Evolutionary conservation across 768 basidiomycete genomes (phyloP).

Genomic region (Pisolithus marmoratus): DNA sequence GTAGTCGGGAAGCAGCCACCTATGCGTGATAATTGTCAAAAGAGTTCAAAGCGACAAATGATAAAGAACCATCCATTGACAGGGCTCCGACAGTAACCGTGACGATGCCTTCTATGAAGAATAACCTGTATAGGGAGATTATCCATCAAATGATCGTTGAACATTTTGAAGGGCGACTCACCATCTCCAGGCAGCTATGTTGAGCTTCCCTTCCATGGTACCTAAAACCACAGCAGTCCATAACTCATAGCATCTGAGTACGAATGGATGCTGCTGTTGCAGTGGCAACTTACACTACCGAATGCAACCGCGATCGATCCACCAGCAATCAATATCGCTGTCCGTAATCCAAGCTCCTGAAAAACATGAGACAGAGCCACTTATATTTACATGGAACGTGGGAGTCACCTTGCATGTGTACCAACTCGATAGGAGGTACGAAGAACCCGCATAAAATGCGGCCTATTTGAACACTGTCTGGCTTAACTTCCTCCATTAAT

Average conservation of each 20-base stretch:
- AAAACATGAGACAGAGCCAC: neutral
- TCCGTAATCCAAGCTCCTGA: constrained; percentile 60
- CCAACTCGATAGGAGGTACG: constrained; percentile 28
- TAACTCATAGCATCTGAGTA: constrained; percentile 32
- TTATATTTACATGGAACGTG: neutral
- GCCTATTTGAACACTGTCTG: constrained; percentile 28
- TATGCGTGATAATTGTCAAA: constrained; percentile 16
- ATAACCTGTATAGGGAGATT: constrained; percentile 45
- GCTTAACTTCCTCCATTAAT: neutral
- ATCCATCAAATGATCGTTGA: neutral
- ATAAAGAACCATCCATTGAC: constrained; percentile 36
- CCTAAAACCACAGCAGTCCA: constrained; percentile 70
- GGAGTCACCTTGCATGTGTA: constrained; percentile 17
- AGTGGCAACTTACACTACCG: constrained; percentile 42
- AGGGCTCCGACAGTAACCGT: constrained; percentile 55
- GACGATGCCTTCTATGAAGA: constrained; percentile 65
- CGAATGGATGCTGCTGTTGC: neutral
- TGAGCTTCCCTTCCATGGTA: constrained; percentile 60
- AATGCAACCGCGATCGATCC: constrained; percentile 61
- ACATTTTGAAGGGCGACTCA: constrained; percentile 14
- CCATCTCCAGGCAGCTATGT: constrained; percentile 71
- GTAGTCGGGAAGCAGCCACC: constrained; percentile 57
- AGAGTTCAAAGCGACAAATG: too few relatives aligned
- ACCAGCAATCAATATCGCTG: constrained; percentile 54
- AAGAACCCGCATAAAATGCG: constrained; percentile 59